These are phyloP conservation scores for Anisodus tanguticus DNA, from an alignment of 257 asterid genomes.

Conservation along the genomic window DNA sequence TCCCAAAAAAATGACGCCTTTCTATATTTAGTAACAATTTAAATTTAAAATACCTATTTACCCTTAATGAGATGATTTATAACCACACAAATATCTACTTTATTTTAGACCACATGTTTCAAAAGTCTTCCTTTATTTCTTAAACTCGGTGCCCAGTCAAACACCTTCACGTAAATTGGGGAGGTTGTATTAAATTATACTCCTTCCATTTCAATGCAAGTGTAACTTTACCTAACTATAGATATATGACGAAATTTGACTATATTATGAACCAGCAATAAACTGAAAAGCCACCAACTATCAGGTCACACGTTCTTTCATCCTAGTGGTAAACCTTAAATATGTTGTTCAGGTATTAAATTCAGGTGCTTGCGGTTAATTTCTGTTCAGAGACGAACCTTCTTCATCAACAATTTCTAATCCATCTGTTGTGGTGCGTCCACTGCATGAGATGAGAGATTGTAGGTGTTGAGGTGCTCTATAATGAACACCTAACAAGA, in stretches of 20 bases:
- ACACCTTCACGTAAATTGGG: too few relatives aligned
- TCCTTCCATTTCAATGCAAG: background rate
- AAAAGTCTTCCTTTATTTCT: too few relatives aligned
- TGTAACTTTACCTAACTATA: background rate
- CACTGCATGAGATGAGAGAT: slow-evolving; percentile 61
- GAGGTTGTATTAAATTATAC: background rate
- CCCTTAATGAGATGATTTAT: too few relatives aligned
- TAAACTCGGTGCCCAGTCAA: too few relatives aligned
- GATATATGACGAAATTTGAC: background rate
- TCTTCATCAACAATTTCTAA: slow-evolving; percentile 89
- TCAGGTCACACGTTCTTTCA: background rate
- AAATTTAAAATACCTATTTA: too few relatives aligned
- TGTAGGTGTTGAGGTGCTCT: slow-evolving; percentile 93
- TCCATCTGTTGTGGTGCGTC: slow-evolving; percentile 60
- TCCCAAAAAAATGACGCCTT: too few relatives aligned
- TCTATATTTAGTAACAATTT: too few relatives aligned
- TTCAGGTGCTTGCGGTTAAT: background rate
- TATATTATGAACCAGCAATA: background rate
- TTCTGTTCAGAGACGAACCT: slow-evolving; percentile 49
- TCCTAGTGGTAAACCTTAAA: background rate
- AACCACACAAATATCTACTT: too few relatives aligned
- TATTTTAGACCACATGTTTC: too few relatives aligned
- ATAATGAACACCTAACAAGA: slow-evolving; percentile 89
- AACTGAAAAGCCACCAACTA: slow-evolving; percentile 5
- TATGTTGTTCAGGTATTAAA: background rate